Conservation (phyloP, 805 yeast genomes). For the Metschnikowia shivogae region DNA sequence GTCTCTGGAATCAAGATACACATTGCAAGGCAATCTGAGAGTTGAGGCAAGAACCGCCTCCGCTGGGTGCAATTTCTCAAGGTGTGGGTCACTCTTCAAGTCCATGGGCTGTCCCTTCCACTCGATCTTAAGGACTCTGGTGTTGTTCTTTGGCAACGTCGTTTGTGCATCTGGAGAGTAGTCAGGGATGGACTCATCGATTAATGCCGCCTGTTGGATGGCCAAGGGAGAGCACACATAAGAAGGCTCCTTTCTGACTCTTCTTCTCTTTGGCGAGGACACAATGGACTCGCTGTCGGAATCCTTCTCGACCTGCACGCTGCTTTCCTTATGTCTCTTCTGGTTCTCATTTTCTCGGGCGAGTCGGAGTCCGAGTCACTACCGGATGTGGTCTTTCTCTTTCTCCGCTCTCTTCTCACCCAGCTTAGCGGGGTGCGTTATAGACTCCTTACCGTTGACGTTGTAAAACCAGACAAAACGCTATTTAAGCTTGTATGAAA, state of each 20-base stretch:
- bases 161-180: slow-evolving; percentile 63
- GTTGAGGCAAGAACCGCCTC: slow-evolving; percentile 82
- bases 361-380: slow-evolving; percentile 34
- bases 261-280: slow-evolving; percentile 36
- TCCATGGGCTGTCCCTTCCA: slow-evolving; percentile 99
- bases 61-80: slow-evolving; percentile 79
- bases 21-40: slow-evolving; percentile 81
- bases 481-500: too few relatives aligned
- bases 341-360: slow-evolving; percentile 53
- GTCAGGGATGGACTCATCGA: slow-evolving; percentile 73
- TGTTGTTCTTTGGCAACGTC: slow-evolving; percentile 60
- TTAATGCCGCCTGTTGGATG: slow-evolving; percentile 44
- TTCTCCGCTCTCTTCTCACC: slow-evolving; percentile 16
- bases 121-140: slow-evolving; percentile 77
- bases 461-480: too few relatives aligned
- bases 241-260: slow-evolving; percentile 29
- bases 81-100: slow-evolving; percentile 70
- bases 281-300: slow-evolving; percentile 16
- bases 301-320: slow-evolving; percentile 3
- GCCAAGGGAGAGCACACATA: slow-evolving; percentile 36
- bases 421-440: slow-evolving; percentile 11
- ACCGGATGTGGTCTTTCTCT: slow-evolving; percentile 16
- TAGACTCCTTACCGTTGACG: slow-evolving; percentile 16
- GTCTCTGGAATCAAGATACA: slow-evolving; percentile 65
- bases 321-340: slow-evolving; percentile 47